phyloP scores from a whole-genome alignment of 352 stramenopile genomes.

The Globisporangium emineosum region DNA sequence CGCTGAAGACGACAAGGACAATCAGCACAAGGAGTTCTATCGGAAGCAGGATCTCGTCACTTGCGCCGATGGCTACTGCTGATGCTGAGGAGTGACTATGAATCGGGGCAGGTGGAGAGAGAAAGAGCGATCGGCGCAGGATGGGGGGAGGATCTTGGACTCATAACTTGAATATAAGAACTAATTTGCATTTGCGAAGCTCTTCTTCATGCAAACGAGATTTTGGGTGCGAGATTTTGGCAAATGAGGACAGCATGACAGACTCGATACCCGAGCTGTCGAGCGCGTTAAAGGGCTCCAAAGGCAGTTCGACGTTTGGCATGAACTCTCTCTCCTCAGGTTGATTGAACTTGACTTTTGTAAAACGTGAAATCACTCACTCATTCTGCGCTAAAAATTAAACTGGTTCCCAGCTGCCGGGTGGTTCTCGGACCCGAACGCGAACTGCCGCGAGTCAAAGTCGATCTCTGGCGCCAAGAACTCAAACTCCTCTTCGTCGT shows the following conservation, averaged over 20 bases:
- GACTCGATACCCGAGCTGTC: too few relatives aligned
- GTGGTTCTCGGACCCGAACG: constrained; percentile 46
- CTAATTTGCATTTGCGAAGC: not conserved
- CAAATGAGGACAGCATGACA: not conserved
- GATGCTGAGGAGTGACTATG: not conserved
- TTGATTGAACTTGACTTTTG: not conserved
- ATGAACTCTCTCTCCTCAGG: not conserved
- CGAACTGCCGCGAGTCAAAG: constrained; percentile 48
- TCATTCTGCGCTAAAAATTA: constrained; percentile 12
- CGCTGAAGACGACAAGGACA: not conserved
- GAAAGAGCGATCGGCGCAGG: not conserved
- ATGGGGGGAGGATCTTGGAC: not conserved
- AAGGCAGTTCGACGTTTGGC: not conserved
- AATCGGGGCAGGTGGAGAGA: not conserved
- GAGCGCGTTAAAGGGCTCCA: too few relatives aligned
- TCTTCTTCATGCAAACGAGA: not conserved
- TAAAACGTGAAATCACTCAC: constrained; percentile 1
- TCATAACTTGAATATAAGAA: constrained; percentile 12
- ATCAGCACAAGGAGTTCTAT: not conserved
- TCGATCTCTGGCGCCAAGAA: constrained; percentile 51
- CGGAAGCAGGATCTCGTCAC: not conserved
- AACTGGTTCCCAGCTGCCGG: constrained; percentile 12
- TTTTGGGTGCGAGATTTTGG: not conserved
- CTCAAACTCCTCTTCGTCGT: constrained; percentile 95
- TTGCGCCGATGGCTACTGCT: not conserved